Evolutionary conservation across 352 stramenopile genomes (phyloP).

Genomic region (Blastocystis sp.): DNA sequence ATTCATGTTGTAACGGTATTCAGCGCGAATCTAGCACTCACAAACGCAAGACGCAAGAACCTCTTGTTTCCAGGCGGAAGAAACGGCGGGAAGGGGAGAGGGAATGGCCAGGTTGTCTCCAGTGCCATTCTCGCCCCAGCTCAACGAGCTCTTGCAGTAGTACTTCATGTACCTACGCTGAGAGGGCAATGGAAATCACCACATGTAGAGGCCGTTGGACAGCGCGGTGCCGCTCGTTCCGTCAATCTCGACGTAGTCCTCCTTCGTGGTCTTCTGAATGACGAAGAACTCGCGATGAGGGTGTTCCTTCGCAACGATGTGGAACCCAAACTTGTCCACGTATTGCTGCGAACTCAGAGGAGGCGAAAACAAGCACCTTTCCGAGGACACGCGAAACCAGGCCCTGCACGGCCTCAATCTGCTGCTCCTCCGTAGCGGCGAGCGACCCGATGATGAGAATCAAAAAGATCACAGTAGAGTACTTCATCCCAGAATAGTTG

Average conservation of each 20-base stretch:
- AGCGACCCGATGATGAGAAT: neutral
- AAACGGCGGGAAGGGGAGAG: neutral
- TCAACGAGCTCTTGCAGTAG: conserved; percentile 22
- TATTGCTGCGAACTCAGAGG: neutral
- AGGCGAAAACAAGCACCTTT: neutral
- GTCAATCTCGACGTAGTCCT: neutral
- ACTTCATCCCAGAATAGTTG: neutral
- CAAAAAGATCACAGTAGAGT: neutral
- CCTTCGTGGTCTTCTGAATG: conserved; percentile 15
- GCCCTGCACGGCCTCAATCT: conserved; percentile 5
- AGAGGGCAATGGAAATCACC: neutral
- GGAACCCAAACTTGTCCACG: neutral
- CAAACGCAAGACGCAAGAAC: neutral
- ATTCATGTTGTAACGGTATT: conserved; percentile 86
- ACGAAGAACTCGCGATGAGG: neutral
- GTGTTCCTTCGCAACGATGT: neutral
- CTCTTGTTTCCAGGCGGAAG: neutral
- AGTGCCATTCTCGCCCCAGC: conserved; percentile 40
- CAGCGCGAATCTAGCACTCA: conserved; percentile 71
- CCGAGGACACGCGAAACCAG: neutral
- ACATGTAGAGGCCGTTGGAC: conserved; percentile 18
- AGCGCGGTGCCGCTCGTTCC: conserved; percentile 2
- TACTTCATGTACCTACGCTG: conserved; percentile 41
- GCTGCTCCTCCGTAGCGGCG: neutral
- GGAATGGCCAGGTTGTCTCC: neutral